Conservation (phyloP, 2,329 filamentous ascomycete species). For the Dissoconium aciculare region DNA sequence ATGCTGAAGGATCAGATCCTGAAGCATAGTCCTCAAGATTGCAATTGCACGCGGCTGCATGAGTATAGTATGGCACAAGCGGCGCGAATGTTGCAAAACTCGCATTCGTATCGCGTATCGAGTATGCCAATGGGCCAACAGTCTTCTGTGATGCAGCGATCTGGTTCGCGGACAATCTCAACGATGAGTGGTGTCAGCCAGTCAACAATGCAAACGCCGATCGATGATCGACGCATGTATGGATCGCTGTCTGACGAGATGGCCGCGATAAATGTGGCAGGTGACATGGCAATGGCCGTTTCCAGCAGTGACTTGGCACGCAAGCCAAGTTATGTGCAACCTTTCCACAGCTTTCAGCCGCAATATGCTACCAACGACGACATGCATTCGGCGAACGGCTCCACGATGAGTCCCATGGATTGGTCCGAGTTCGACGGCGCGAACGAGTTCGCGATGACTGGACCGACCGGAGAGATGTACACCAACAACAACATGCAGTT, state of each 20-base stretch:
- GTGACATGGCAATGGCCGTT: not conserved
- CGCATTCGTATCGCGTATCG: not conserved
- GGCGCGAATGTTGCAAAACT: not conserved
- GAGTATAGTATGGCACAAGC: slow-evolving; percentile 18
- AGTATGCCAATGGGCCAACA: no score
- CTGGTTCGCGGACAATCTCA: not conserved
- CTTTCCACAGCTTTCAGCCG: not conserved
- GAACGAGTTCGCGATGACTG: not conserved
- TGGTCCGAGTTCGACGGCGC: not conserved
- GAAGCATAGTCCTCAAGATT: slow-evolving; percentile 19
- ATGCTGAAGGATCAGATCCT: slow-evolving; percentile 21
- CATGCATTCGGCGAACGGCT: not conserved
- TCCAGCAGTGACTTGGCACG: not conserved
- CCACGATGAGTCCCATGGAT: not conserved
- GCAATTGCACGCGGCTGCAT: slow-evolving; percentile 20
- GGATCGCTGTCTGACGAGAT: not conserved
- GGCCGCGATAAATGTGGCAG: not conserved
- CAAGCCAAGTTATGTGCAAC: not conserved
- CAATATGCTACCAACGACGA: not conserved
- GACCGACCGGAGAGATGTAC: not conserved
- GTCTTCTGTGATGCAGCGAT: no score
- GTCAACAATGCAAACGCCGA: not conserved
- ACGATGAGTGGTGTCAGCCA: not conserved
- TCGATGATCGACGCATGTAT: not conserved
- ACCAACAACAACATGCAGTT: not conserved